Evolutionary conservation across 75 land plant species (phyloP), one percentile per base, ranked within the genome.

Genomic region (Larix kaempferi): DNA sequence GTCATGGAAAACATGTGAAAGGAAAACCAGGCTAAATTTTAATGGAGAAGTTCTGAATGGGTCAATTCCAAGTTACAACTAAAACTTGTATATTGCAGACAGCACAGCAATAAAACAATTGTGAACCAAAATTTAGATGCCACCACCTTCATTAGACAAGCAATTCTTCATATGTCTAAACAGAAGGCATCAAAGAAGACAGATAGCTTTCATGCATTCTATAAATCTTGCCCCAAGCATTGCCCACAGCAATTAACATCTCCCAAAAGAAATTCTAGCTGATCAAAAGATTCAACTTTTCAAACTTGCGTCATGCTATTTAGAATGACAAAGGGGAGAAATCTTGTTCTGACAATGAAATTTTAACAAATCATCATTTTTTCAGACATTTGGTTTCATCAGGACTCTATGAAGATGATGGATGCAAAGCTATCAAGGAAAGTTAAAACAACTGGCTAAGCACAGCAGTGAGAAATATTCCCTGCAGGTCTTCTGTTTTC

Each of bases 371-470:
- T 41, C 21, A 10, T 69, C 23, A 65, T 35, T 17, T 41, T 69
- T 69, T 69, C 14, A 6, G 23, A 69, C 49, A 41, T 10, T n/a
- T 69, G 21, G 52, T 12, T 7, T 69, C 19, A 44, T 41, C 17
- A 39, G 35, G 73, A 41, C 73, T n/a, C 73, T 37, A 33, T 64
- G 73, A n/a, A 25, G 33, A 56, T 75, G 26, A 58, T 27, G 27
- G 39, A 67, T 22, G 62, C 71, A 75, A 65, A 59, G 35, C 29
- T 75, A 59, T 78, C 64, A 75, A 65, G 12, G 41, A 77, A 77
- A 37, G 23, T 14, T 27, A n/a, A 29, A 35, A 65, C 39, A 16
- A 65, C 39, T 4, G 37, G 21, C 39, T 39, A 29, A 64, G 7
- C 14, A 35, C 27, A 29, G 26, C 14, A 33, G 41, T 65, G 41